Base-by-base conservation (phyloP, 2,329 filamentous ascomycete genomes). In the Cytospora leucostoma region DNA sequence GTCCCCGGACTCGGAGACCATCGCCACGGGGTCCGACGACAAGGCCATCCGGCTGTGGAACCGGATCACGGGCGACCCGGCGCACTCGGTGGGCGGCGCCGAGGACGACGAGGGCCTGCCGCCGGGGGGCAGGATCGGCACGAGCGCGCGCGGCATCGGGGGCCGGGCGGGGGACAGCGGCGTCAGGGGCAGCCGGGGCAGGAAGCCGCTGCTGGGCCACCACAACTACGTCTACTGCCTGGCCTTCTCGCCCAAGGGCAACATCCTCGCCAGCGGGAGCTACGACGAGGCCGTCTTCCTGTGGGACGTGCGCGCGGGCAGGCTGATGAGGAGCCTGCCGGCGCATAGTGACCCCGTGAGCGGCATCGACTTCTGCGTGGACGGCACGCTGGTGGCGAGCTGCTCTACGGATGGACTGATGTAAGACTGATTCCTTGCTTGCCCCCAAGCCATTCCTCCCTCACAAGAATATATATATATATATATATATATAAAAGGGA, bases 221-320 rank as follows among this genome's bases (percentile, higher is more conserved):
- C 93, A 97, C 75, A 98, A 96, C 76, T 98, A 98, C 76, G 89
- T 99, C 37, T 97, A 96, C 77, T 92, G 90, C 57, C 81, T 99
- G 38, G 93, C 93, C 7, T 98, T 98, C 75, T 94, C 92, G n/a
- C 95, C 95, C 1, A 98, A 97, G 75, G 95, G 95, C 32, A 99
- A 99, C 73, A 97, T 98, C 73, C 84, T 99, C 38, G 95, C 93
- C 17, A 96, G 91, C 68, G 95, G 95, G 13, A 96, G 91, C 67
- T 98, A 97, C 76, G 95, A 99, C 69, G 95, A 99, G 79, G 95
- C 95, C 5, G 92, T 99, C 0, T 97, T 97, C 68, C 78, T 99
- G 6, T 99, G 95, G 95, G 95, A 99, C 75, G 91, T 98, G 15
- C 85, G 95, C 15, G 92, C 92, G 0, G 93, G 92, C 0, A 83